These are phyloP conservation scores for Pseudogymnoascus verrucosus DNA, from an alignment of 2,329 filamentous ascomycete genomes.

Conservation along the genomic window DNA sequence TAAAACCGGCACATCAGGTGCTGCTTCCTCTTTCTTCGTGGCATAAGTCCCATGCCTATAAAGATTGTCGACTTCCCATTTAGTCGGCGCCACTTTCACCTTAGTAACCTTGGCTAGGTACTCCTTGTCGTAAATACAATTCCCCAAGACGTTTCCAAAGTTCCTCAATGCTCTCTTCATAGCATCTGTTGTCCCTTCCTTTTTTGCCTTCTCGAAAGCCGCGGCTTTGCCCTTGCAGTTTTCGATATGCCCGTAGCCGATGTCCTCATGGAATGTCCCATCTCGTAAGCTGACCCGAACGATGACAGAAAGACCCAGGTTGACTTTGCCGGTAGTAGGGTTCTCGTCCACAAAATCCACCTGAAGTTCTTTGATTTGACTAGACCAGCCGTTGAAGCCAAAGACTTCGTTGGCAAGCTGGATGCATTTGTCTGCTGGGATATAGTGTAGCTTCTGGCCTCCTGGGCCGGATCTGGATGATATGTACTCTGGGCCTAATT, in stretches of 20 bases:
- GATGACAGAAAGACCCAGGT: constrained; percentile 79
- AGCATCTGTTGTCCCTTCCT: constrained; percentile 92
- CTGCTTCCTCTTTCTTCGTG: constrained; percentile 24
- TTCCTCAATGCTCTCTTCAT: constrained; percentile 82
- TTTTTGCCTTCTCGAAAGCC: constrained; percentile 94
- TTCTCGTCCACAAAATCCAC: constrained; percentile 94
- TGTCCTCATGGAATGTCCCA: constrained; percentile 95
- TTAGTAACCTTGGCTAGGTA: constrained; percentile 86
- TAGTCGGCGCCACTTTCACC: constrained; percentile 70
- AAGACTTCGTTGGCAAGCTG: constrained; percentile 91
- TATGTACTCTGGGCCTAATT: constrained; percentile 92
- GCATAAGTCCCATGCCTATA: constrained; percentile 69
- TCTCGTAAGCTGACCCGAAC: constrained; percentile 84
- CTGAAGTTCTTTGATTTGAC: constrained; percentile 87
- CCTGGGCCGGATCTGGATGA: constrained; percentile 76
- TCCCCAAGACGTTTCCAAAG: constrained; percentile 95
- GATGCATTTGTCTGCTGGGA: constrained; percentile 95
- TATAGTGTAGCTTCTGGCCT: constrained; percentile 82
- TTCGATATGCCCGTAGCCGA: constrained; percentile 93
- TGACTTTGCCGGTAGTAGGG: constrained; percentile 68
- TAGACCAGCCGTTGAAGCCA: constrained; percentile 97
- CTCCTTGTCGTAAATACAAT: constrained; percentile 96
- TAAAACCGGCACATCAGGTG: constrained; percentile 24
- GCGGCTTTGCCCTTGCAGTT: constrained; percentile 93
- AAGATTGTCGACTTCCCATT: constrained; percentile 70